phyloP scores from a whole-genome alignment of 768 basidiomycete genomes.

The Podaxis mareebaensis region DNA sequence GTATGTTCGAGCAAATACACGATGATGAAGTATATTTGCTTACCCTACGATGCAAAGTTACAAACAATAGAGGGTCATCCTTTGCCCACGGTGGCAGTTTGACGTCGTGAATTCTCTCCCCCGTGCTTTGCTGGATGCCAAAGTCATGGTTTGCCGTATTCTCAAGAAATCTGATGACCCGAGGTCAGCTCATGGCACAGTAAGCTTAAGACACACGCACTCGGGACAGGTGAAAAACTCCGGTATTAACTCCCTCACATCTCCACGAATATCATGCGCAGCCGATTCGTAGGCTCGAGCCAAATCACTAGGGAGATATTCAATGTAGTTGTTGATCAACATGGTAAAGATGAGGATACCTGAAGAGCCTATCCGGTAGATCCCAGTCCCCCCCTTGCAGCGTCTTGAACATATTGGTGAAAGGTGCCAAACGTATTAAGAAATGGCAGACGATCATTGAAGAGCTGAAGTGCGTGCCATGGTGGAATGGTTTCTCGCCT shows the following conservation, averaged over 20 bases:
- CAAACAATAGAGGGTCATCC: slow-evolving; percentile 80
- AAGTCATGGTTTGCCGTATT: slow-evolving; percentile 82
- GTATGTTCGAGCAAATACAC: not conserved
- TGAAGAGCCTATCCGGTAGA: slow-evolving; percentile 84
- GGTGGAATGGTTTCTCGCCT: slow-evolving; percentile 86
- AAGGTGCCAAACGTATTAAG: slow-evolving; percentile 86
- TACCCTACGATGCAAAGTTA: slow-evolving; percentile 75
- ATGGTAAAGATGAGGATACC: slow-evolving; percentile 33
- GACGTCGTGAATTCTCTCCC: slow-evolving; percentile 84
- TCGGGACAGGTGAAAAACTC: slow-evolving; percentile 87
- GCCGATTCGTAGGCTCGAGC: slow-evolving; percentile 84
- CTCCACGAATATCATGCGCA: slow-evolving; percentile 81
- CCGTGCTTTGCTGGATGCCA: slow-evolving; percentile 68
- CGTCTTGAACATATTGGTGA: slow-evolving; percentile 94
- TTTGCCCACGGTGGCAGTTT: slow-evolving; percentile 91
- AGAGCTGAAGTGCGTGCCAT: slow-evolving; percentile 93
- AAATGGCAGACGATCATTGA: slow-evolving; percentile 98
- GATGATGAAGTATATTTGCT: slow-evolving; percentile 17
- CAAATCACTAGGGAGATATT: slow-evolving; percentile 54
- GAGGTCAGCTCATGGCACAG: not conserved
- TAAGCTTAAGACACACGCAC: slow-evolving; percentile 36
- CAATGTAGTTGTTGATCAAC: not conserved
- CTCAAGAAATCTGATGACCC: slow-evolving; percentile 66
- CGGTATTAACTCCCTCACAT: slow-evolving; percentile 91
- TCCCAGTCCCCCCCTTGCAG: slow-evolving; percentile 95